Conservation (phyloP, 2,329 filamentous ascomycete species). For the Ophiognomonia clavigignenti-juglandacearum region DNA sequence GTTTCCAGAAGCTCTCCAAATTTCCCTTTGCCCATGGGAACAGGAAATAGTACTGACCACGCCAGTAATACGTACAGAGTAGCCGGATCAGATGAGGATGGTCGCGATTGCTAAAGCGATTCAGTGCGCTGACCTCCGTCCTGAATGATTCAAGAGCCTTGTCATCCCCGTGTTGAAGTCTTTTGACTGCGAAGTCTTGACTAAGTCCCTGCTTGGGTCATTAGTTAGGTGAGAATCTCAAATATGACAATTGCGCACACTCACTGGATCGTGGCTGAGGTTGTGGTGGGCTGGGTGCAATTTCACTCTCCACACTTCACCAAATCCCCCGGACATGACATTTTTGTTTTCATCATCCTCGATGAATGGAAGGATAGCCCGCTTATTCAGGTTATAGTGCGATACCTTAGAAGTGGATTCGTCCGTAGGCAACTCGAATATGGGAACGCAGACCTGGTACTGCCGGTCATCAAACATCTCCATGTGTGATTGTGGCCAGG, state of each 20-base stretch:
- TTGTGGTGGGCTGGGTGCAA: conserved; percentile 1
- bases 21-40: neutral
- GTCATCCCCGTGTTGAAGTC: neutral
- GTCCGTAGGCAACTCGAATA: neutral
- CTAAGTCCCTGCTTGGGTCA: neutral
- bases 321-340: neutral
- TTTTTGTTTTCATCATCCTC: neutral
- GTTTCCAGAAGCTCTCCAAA: neutral
- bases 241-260: neutral
- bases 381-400: neutral
- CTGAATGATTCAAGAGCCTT: neutral
- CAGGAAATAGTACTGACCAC: neutral
- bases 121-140: neutral
- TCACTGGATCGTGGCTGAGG: neutral
- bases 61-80: neutral
- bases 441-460: neutral
- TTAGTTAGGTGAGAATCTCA: neutral
- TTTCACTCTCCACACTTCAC: neutral
- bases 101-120: neutral
- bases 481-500: neutral
- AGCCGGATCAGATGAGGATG: neutral
- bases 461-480: neutral
- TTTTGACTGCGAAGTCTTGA: neutral
- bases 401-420: neutral
- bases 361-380: neutral